Evolutionary conservation across 2,329 filamentous ascomycete genomes (phyloP).

Genomic region (Harringtonia lauricola): DNA sequence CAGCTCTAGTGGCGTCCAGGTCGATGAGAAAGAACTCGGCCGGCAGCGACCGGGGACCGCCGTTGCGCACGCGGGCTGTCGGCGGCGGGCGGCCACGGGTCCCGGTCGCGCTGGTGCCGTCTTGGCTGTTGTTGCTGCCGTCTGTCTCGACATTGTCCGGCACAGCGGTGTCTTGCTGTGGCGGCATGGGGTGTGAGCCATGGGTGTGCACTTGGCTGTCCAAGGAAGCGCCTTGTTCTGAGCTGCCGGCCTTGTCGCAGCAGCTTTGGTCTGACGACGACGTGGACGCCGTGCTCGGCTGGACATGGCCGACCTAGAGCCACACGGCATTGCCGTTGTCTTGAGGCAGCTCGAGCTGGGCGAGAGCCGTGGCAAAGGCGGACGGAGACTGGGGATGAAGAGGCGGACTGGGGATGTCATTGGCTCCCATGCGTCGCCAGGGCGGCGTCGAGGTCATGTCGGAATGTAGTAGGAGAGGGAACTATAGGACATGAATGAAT

Average conservation of each 20-base stretch:
- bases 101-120: neutral
- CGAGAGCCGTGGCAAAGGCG: slow-evolving; percentile 3
- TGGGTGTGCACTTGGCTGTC: too few relatives aligned
- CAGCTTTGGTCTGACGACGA: neutral
- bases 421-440: slow-evolving; percentile 1
- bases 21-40: slow-evolving; percentile 1
- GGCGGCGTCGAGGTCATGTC: slow-evolving; percentile 2
- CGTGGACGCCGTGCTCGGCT: neutral
- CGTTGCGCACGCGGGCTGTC: neutral
- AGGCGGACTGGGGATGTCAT: neutral
- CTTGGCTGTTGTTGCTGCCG: neutral
- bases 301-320: neutral
- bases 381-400: neutral
- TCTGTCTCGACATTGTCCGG: neutral
- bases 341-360: neutral
- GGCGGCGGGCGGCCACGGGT: neutral
- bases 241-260: too few relatives aligned
- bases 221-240: too few relatives aligned
- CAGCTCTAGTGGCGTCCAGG: too few relatives aligned
- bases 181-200: neutral
- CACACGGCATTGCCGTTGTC: neutral
- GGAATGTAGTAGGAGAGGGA: neutral
- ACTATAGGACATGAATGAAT: neutral
- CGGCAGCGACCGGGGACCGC: neutral
- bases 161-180: neutral